phyloP scores from a whole-genome alignment of 164 flowering plant genomes.

The Stephania cephalantha region DNA sequence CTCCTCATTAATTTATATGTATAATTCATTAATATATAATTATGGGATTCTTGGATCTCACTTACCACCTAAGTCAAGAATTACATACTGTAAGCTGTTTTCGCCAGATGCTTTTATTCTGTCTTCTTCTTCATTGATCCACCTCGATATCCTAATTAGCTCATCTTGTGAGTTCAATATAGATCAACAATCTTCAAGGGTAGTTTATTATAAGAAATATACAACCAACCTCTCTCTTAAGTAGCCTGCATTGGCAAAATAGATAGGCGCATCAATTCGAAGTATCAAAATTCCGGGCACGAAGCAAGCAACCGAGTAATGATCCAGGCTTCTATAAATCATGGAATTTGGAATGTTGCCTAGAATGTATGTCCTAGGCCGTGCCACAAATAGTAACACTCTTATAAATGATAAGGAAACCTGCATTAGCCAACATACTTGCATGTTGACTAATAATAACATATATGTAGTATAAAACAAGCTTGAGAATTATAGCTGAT shows the following conservation, averaged over 20 bases:
- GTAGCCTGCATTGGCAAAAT: conserved; percentile 66
- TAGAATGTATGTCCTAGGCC: conserved; percentile 52
- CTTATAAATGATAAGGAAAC: conserved; percentile 47
- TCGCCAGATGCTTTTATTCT: conserved; percentile 37
- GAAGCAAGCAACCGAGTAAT: conserved; percentile 42
- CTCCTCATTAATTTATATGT: not conserved
- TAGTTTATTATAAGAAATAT: not conserved
- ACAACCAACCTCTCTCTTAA: conserved; percentile 56
- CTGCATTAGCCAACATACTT: conserved; percentile 24
- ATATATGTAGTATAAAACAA: not conserved
- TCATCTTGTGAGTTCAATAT: not conserved
- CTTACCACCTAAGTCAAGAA: conserved; percentile 39
- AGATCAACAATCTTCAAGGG: not conserved
- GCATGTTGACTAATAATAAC: not conserved
- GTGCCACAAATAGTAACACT: conserved; percentile 43
- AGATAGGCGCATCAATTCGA: conserved; percentile 53
- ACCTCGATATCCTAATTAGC: conserved; percentile 38
- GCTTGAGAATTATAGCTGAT: too few species aligned
- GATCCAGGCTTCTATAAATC: conserved; percentile 44
- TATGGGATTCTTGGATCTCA: conserved; percentile 16
- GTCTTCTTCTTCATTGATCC: conserved; percentile 78
- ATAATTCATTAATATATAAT: too few species aligned
- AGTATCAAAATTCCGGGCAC: conserved; percentile 63
- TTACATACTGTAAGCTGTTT: conserved; percentile 50
- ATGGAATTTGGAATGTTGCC: conserved; percentile 60